phyloP scores from a whole-genome alignment of 2,329 filamentous ascomycete genomes.

The Hypoxylon sp. region DNA sequence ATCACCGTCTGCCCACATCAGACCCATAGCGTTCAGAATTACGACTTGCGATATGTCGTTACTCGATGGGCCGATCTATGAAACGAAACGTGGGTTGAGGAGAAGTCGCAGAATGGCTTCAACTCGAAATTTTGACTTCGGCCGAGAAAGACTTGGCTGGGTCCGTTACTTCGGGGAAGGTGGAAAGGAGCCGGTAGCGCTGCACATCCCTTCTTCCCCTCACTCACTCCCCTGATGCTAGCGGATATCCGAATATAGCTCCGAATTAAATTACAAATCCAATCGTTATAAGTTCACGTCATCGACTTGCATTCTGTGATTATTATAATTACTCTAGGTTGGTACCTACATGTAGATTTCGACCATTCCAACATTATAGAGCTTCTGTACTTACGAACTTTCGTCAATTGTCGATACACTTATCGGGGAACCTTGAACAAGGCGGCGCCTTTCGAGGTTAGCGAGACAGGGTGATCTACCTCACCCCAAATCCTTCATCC shows the following conservation, averaged over 20 bases:
- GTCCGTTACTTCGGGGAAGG: slow-evolving; percentile 9
- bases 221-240: slow-evolving; percentile 1
- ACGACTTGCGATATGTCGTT: not conserved
- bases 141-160: slow-evolving; percentile 22
- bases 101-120: not conserved
- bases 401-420: not conserved
- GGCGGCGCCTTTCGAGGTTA: not conserved
- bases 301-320: slow-evolving; percentile 15
- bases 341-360: not conserved
- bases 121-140: slow-evolving; percentile 13
- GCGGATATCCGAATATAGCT: slow-evolving; percentile 30
- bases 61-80: slow-evolving; percentile 1
- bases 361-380: not conserved
- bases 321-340: slow-evolving; percentile 20
- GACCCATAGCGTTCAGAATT: not conserved
- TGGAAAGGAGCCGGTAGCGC: slow-evolving; percentile 26
- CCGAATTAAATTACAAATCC: slow-evolving; percentile 27
- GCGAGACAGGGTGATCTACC: slow-evolving; percentile 4
- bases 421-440: not conserved
- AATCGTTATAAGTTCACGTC: slow-evolving; percentile 17
- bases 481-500: slow-evolving; percentile 28
- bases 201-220: slow-evolving; percentile 9
- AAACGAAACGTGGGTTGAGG: slow-evolving; percentile 8
- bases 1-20: slow-evolving; percentile 22
- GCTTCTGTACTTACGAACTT: not conserved